Conservation (phyloP, 441 rosid genomes). For the Gossypium laxum region DNA sequence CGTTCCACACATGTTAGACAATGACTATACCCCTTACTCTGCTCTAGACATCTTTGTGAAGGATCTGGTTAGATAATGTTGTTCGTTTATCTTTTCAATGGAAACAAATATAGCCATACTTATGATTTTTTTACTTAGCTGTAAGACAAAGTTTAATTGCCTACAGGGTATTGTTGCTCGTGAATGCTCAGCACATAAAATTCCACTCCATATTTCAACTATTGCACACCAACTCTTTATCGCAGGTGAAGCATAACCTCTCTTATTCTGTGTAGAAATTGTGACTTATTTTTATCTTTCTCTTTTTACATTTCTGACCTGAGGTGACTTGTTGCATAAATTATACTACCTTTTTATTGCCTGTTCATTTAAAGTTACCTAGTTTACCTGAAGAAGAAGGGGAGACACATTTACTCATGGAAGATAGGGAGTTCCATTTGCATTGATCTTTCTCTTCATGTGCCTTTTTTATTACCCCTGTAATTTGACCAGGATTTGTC, state of each 20-base stretch:
- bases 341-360: not conserved
- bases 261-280: not conserved
- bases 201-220: conserved; percentile 80
- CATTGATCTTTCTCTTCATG: not conserved
- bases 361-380: not conserved
- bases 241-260: conserved; percentile 42
- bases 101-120: not conserved
- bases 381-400: not conserved
- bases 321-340: conserved; percentile 7
- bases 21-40: conserved; percentile 85
- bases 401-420: not conserved
- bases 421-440: not conserved
- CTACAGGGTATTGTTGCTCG: conserved; percentile 75
- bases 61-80: conserved; percentile 63
- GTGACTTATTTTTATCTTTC: not conserved
- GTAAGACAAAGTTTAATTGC: conserved; percentile 14
- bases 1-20: conserved; percentile 91
- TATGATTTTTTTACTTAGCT: not conserved
- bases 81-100: not conserved
- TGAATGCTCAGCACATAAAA: conserved; percentile 63
- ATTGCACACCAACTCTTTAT: conserved; percentile 73
- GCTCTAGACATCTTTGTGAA: conserved; percentile 96
- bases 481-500: not conserved
- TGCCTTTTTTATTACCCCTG: not conserved
- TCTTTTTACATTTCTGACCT: conserved; percentile 2